Base-by-base conservation (phyloP, 192 early-diverging fungal species). In the Phycomyces nitens region DNA sequence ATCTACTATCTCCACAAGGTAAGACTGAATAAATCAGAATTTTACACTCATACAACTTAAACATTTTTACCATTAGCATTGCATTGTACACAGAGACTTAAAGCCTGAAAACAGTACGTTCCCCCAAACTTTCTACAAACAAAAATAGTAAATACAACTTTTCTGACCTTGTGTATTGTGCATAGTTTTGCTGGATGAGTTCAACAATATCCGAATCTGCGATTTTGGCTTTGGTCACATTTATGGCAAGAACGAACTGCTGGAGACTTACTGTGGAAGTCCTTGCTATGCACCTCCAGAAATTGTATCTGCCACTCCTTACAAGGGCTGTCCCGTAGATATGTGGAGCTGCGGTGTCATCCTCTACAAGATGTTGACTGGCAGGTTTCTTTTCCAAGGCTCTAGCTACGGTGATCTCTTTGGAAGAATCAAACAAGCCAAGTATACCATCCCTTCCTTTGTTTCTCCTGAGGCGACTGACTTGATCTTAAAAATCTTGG, bases 151-250 rank as follows among this genome's bases (percentile, higher is more conserved):
- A n/a, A n/a, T n/a, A n/a, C n/a, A n/a, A n/a, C n/a, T n/a, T n/a
- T n/a, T n/a, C n/a, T n/a, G n/a, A n/a, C n/a, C n/a, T n/a, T n/a
- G n/a, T n/a, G n/a, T 29, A 39, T 29, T 29, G 22, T 58, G 29
- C 20, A 1, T 41, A 58, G 78, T 89, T 22, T 50, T 82, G 15
- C 60, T 83, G n/a, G 75, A 77, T 16, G 23, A 70, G 7, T 65
- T 80, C 0, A 56, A 77, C 51, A 77, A 80, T 62, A 82, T 96
- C 40, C 95, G 93, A 82, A 87, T 98, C 42, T 86, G 91, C 18
- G 96, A 98, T 74, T 98, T 98, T 83, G 96, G 94, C 2, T 74
- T 96, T 56, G 92, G 94, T 15, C 44, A 56, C 12, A 23, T 67
- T 29, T 42, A 53, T 41, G 55, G 76, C 10, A 43, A 61, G 11